Percentiles rank a stretch among this genome's conserved stretches.
Conservation (phyloP, 2,329 filamentous ascomycete genomes). For the Pyricularia pennisetigena region DNA sequence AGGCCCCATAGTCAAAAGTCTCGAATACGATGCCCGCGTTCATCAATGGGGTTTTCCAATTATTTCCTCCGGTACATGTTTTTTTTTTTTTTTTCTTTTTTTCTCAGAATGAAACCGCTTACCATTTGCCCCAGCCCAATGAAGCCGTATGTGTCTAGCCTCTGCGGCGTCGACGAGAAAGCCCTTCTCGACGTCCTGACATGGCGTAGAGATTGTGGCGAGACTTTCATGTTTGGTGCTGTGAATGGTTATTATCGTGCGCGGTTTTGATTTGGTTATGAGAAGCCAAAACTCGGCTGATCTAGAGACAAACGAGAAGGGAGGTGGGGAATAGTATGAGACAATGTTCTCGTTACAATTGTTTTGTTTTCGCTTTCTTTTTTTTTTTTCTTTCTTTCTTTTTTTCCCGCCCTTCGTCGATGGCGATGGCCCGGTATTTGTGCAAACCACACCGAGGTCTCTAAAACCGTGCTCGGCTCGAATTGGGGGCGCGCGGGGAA, state of each 20-base stretch:
- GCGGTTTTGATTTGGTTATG: not conserved
- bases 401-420: not conserved
- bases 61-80: not conserved
- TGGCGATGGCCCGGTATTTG: not conserved
- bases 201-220: slow-evolving; percentile 1
- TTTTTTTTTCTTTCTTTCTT: not conserved
- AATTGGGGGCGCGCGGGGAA: not conserved
- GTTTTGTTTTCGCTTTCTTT: not conserved
- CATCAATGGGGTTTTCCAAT: not conserved
- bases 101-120: slow-evolving; percentile 10
- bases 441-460: not conserved
- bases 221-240: not conserved
- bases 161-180: slow-evolving; percentile 38
- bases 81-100: too few relatives aligned
- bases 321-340: too few relatives aligned
- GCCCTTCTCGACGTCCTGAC: slow-evolving; percentile 16
- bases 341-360: not conserved
- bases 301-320: not conserved
- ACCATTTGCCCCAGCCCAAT: slow-evolving; percentile 54
- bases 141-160: slow-evolving; percentile 46
- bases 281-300: not conserved
- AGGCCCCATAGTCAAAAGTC: not conserved
- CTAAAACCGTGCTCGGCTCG: not conserved
- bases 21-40: too few relatives aligned
- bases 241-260: not conserved